Conservation (phyloP, 352 stramenopile genomes). For the Globisporangium polare region DNA sequence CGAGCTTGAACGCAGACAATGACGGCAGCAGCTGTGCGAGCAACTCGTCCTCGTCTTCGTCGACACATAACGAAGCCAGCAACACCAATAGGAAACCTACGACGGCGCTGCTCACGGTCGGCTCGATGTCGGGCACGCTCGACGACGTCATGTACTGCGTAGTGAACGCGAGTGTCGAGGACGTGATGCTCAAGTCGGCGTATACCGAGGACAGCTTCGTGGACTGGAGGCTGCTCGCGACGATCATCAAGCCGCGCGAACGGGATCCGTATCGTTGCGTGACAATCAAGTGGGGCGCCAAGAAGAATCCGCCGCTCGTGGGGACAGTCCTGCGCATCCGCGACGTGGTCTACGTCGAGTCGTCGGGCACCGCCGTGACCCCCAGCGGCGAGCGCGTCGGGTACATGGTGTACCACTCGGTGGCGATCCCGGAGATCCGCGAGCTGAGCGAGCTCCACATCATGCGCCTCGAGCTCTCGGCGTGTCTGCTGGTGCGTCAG, state of each 20-base stretch:
- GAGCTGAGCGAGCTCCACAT: conserved; percentile 26
- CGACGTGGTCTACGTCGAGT: conserved; percentile 60
- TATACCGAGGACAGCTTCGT: conserved; percentile 43
- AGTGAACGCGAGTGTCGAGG: conserved; percentile 33
- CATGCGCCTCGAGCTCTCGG: conserved; percentile 38
- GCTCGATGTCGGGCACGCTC: conserved; percentile 28
- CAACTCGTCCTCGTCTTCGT: neutral
- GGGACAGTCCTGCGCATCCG: conserved; percentile 42
- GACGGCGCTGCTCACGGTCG: conserved; percentile 16
- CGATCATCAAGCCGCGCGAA: conserved; percentile 27
- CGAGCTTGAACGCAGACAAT: neutral
- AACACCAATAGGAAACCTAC: too few species aligned
- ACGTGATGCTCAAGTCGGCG: conserved; percentile 45
- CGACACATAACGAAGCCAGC: neutral
- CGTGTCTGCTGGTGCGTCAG: conserved; percentile 36
- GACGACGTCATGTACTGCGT: conserved; percentile 61
- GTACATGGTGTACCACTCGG: conserved; percentile 48
- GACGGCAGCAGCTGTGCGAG: neutral
- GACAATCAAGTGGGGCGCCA: conserved; percentile 50
- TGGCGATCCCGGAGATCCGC: conserved; percentile 31
- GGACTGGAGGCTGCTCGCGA: conserved; percentile 37
- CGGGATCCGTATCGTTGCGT: conserved; percentile 42
- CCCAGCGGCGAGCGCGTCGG: conserved; percentile 43
- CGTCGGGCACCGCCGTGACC: conserved; percentile 32
- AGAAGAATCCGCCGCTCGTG: conserved; percentile 30